Base-by-base conservation (phyloP, 306 rosid genomes). In the Pyrus bretschneideri region DNA sequence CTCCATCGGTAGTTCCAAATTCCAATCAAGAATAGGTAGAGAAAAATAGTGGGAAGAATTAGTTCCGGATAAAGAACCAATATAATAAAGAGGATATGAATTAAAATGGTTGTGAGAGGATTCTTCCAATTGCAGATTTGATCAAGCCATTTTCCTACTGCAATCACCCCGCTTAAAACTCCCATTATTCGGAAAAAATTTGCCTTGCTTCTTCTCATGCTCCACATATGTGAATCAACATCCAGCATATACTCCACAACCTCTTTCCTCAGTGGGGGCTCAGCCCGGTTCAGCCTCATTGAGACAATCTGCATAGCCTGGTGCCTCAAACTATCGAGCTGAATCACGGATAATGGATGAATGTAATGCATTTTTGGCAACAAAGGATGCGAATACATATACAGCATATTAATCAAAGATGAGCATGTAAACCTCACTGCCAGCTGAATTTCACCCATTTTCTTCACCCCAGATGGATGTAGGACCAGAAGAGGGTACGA, bases 201-300 rank as follows among this genome's bases (percentile, higher is more conserved):
- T 10, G 98, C 98, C 77, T 93, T 93, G 93, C 97, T 93, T 75
- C 96, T 91, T 84, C 98, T 86, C 93, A 93, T 93, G 73, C 97
- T 91, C 93, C 96, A 93, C 97, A 93, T 91, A 49, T 91, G 97
- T 46, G 92, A 91, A 85, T 91, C 97, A 45, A 89, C 96, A 79
- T 93, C 98, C 38, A 93, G 87, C 97, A 93, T 93, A 81, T 91
- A 93, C 81, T 91, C 96, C 57, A 93, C 91, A 49, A 84, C 89
- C 87, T 93, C 97, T 85, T 86, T 89, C 83, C 98, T 90, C 62
- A 93, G 80, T 1, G 98, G 92, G 11, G 98, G 98, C 86, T 93
- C 97, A 1, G 97, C 90, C 35, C 98, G 81, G 78, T 74, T 84
- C 64, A 93, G 73, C 84, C 98, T 87, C 89, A 78, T 86, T 3